Percentiles rank a stretch among this genome's conserved stretches.
Conservation (phyloP, 1,284 basidiomycete genomes). For the Puccinia coronata region DNA sequence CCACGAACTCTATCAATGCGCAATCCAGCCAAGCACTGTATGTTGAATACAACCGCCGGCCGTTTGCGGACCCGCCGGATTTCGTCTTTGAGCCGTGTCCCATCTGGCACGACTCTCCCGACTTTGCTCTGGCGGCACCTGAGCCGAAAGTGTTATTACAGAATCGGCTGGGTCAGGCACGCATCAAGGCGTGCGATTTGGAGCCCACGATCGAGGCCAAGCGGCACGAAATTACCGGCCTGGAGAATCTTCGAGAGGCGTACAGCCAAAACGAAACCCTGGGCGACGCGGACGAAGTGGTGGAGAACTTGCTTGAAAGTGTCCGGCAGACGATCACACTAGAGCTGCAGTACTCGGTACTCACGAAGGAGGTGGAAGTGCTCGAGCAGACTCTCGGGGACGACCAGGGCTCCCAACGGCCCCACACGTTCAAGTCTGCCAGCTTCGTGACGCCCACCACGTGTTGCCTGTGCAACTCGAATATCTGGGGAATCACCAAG, state of each 20-base stretch:
- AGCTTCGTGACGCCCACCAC: conserved; percentile 78
- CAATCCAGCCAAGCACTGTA: conserved; percentile 70
- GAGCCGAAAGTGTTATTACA: conserved; percentile 73
- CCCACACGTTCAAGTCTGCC: conserved; percentile 76
- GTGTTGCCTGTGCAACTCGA: conserved; percentile 72
- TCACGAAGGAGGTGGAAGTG: conserved; percentile 67
- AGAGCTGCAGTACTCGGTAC: conserved; percentile 64
- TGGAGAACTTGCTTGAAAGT: conserved; percentile 70
- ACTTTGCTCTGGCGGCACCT: conserved; percentile 60
- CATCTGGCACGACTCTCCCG: conserved; percentile 71
- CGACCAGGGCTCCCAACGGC: conserved; percentile 70
- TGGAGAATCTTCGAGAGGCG: conserved; percentile 63
- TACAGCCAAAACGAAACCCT: conserved; percentile 65
- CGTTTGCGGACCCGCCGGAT: conserved; percentile 68
- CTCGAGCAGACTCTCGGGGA: conserved; percentile 70
- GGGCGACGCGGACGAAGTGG: conserved; percentile 68
- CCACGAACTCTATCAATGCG: conserved; percentile 65
- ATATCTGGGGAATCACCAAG: conserved; percentile 80
- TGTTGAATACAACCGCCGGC: conserved; percentile 69
- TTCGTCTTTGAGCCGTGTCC: conserved; percentile 75
- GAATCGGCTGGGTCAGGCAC: conserved; percentile 69
- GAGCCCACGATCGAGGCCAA: conserved; percentile 66
- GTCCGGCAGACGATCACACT: conserved; percentile 67
- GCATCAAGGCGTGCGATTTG: conserved; percentile 67
- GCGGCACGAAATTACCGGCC: conserved; percentile 66